These are phyloP conservation scores for Sugiyamaella novakii DNA, from an alignment of 1,139 yeast species.

Conservation along the genomic window DNA sequence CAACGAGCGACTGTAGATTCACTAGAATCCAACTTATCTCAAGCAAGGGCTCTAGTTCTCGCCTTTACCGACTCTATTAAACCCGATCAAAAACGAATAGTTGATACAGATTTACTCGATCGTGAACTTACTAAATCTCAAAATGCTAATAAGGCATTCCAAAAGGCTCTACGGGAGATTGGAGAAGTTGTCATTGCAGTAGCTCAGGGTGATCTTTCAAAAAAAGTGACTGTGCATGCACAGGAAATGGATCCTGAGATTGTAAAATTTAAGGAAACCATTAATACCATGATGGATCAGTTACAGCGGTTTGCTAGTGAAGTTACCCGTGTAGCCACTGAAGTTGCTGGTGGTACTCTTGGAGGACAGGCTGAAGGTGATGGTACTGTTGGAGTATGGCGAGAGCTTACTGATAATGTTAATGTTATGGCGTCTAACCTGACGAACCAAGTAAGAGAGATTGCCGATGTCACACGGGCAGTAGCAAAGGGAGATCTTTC, in stretches of 20 bases:
- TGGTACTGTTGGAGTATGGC: conserved; percentile 85
- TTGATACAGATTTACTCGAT: conserved; percentile 41
- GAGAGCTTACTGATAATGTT: conserved; percentile 79
- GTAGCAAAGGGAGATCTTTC: conserved; percentile 80
- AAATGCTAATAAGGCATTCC: conserved; percentile 73
- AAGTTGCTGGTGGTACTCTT: conserved; percentile 83
- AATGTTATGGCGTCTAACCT: conserved; percentile 85
- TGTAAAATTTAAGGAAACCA: conserved; percentile 74
- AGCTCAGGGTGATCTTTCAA: conserved; percentile 81
- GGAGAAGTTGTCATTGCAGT: conserved; percentile 83
- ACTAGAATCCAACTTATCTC: conserved; percentile 42
- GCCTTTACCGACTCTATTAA: conserved; percentile 43
- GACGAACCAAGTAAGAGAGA: conserved; percentile 81
- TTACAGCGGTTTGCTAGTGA: conserved; percentile 79
- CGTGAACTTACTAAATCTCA: conserved; percentile 55
- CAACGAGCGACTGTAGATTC: conserved; percentile 44
- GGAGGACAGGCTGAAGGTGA: conserved; percentile 88
- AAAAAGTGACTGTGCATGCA: conserved; percentile 70
- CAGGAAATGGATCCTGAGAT: conserved; percentile 74
- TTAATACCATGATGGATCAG: conserved; percentile 87
- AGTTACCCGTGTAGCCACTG: conserved; percentile 83
- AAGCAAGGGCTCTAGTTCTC: conserved; percentile 42
- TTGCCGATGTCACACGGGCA: conserved; percentile 85
- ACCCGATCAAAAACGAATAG: conserved; percentile 40
- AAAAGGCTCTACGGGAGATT: conserved; percentile 72